Conservation (phyloP, 106 monocot genomes). For the Allium cepa region DNA sequence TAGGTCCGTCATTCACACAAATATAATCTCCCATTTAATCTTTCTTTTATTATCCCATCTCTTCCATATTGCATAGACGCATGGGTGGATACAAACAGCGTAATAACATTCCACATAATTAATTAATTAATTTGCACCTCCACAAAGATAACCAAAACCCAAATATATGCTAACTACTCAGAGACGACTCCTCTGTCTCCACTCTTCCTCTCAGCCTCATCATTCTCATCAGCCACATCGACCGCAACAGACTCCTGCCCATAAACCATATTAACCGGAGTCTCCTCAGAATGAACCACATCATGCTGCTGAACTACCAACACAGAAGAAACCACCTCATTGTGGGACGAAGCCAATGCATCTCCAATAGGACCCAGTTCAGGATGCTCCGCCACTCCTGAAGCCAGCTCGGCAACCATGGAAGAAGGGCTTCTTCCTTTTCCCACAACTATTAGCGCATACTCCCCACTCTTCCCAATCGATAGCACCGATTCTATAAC, state of each 20-base stretch:
- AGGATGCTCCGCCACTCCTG: conserved; percentile 51
- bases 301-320: conserved; percentile 77
- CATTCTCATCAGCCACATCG: neutral
- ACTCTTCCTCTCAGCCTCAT: no score
- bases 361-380: conserved; percentile 81
- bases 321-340: conserved; percentile 52
- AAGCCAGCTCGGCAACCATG: conserved; percentile 64
- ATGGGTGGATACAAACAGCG: no score
- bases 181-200: no score
- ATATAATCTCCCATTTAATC: no score
- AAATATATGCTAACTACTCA: no score
- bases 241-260: conserved; percentile 15
- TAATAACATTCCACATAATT: no score
- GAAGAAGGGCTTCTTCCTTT: conserved; percentile 60
- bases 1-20: no score
- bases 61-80: no score
- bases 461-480: conserved; percentile 44
- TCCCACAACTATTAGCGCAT: conserved; percentile 62
- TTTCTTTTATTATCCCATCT: no score
- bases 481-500: conserved; percentile 49
- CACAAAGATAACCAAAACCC: no score
- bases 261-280: conserved; percentile 42
- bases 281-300: conserved; percentile 47
- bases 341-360: conserved; percentile 37
- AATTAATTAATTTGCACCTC: no score